Evolutionary conservation across 306 rosid genomes (phyloP), one percentile per base, ranked within the genome.

Genomic region (Ammopiptanthus mongolicus): DNA sequence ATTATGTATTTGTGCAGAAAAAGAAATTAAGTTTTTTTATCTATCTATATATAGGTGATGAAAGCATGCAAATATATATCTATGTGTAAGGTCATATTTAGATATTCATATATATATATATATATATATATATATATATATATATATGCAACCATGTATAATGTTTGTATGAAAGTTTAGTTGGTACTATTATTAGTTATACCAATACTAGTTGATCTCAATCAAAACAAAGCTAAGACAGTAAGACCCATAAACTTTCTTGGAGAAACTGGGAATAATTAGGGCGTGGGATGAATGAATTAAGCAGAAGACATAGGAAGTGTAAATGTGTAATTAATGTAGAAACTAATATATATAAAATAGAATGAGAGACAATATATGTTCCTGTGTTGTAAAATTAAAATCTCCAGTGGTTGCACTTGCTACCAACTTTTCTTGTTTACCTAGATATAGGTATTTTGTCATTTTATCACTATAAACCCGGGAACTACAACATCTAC

Each of bases 391-490:
- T 11, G 10, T 41, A 41, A 41, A 41, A 41, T 58, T 28, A 69
- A 78, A 69, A 69, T 74, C 83, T 80, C 42, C 61, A 1, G 42
- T 73, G 56, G 15, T 63, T 75, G 29, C 6, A 41, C 48, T 69
- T 47, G 70, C 46, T 34, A 60, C 71, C 69, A 69, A 61, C 50
- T 65, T 68, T 42, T 75, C 53, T 75, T 62, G 19, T 53, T 6
- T 18, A 75, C 77, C 65, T 31, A 51, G 78, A 33, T 46, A 23
- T 33, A 44, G 61, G 61, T 59, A 73, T 18, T 63, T 53, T 62
- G 22, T 41, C n/a, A 8, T 51, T 74, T 60, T 37, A 44, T 69
- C 36, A 36, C 56, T 53, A 17, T 74, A 36, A 63, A 52, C 29
- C 34, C 61, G 53, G 53, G 65, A 76, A 69, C 78, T 74, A 78